Base-by-base conservation (phyloP, 2,329 filamentous ascomycete species). In the Parastagonospora nodorum region DNA sequence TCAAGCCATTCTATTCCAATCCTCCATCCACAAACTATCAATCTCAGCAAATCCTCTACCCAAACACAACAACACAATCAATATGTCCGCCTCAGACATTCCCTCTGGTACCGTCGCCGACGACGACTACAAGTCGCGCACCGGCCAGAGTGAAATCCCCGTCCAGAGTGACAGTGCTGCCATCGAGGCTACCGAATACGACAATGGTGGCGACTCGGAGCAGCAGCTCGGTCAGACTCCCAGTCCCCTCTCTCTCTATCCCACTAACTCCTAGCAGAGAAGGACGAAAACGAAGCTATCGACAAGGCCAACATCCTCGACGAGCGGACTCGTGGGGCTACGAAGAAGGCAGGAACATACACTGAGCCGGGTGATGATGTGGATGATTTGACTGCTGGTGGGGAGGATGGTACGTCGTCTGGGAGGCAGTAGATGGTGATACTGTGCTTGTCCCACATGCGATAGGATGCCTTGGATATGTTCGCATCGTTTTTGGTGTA, bases 311-410 rank as follows among this genome's bases (percentile, higher is more conserved):
- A 82, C 55, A 80, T 82, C 33, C 58, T 82, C 5, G 69, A 75
- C 3, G 68, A 66, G 24, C 76, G 78, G 28, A 81, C 79, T 7
- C 73, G 80, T 14, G 78, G 79, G 48, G 79, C 77, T 0, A 63
- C 76, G 0, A 79, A 79, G 70, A 31, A 68, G 35, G 53, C 67
- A 31, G 78, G 79, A 14, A 70, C 72, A 0, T 82, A 82, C 58
- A 55, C 63, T 1, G 80, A 82, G 73, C 80, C 79, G n/a, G 77
- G 77, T 28, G 80, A 82, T 57, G 78, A 81, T 12, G 58, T 78
- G 42, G 77, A 80, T 52, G 78, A 80, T 63, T 58, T 67, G 27
- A 60, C 76, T 33, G 64, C 73, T n/a, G 67, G 63, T 4, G 55
- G 63, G 0, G 58, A 70, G 7, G 69, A 76, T 50, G 71, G 71